phyloP scores from a whole-genome alignment of 306 rosid genomes.

The Abrus precatorius region DNA sequence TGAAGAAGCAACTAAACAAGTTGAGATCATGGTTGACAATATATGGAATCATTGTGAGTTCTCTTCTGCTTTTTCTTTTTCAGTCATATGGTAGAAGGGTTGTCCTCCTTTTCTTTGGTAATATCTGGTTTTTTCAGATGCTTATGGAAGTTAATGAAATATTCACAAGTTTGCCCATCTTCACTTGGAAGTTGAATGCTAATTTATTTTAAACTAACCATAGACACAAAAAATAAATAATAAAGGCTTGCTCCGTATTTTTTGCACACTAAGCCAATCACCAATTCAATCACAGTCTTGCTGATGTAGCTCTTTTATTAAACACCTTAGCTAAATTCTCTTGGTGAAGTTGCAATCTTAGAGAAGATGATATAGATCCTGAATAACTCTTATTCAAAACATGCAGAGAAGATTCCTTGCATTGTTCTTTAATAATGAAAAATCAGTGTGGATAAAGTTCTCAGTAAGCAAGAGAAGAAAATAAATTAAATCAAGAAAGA shows the following conservation, averaged over 20 bases:
- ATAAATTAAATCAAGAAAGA: neutral
- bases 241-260: neutral
- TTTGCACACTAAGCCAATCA: neutral
- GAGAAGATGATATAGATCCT: constrained; percentile 9
- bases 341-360: neutral
- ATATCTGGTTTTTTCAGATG: constrained; percentile 7
- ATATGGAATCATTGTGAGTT: constrained; percentile 81
- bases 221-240: neutral
- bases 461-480: neutral
- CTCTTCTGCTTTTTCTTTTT: neutral
- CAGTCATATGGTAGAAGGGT: neutral
- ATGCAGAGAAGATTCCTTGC: too few relatives aligned
- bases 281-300: neutral
- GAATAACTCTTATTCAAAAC: neutral
- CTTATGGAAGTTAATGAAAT: constrained; percentile 4
- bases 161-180: neutral
- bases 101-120: constrained; percentile 6
- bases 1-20: constrained; percentile 67
- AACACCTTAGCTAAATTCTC: constrained; percentile 6
- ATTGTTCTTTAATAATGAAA: neutral
- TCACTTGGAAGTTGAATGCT: constrained; percentile 1
- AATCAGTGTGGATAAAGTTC: neutral
- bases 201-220: constrained; percentile 2
- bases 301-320: neutral
- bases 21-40: constrained; percentile 63